Evolutionary conservation across 306 rosid genomes (phyloP), one percentile per base, ranked within the genome.

Genomic region (Amphicarpaea edgeworthii): DNA sequence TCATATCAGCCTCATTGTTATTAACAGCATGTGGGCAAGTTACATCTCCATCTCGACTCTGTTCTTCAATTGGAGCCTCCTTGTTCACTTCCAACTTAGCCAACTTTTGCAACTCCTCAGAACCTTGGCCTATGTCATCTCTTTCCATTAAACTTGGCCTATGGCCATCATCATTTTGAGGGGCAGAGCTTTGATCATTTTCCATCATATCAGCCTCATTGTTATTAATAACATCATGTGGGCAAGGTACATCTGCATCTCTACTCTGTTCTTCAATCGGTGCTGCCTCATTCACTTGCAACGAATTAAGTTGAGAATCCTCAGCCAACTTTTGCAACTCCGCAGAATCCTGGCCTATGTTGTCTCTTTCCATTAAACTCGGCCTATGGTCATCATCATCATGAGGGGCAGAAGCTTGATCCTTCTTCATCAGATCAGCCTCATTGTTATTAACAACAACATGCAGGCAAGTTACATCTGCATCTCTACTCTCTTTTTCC

Each of bases 311-410:
- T 51, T 17, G 58, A 51, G 58, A 19, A 57, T 90, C 91, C 8
- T 66, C 81, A 17, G 85, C 92, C 62, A 54, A 76, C 0, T 8
- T 57, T 40, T 41, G 65, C 12, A 88, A 46, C 80, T 83, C 89
- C 63, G 37, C 54, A 65, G 81, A 62, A 79, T 30, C n/a, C n/a
- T n/a, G n/a, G n/a, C n/a, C n/a, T n/a, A n/a, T n/a, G n/a, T n/a
- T n/a, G n/a, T n/a, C n/a, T n/a, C n/a, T n/a, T n/a, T n/a, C n/a
- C n/a, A n/a, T n/a, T n/a, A n/a, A n/a, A n/a, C n/a, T n/a, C n/a
- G n/a, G n/a, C n/a, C n/a, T n/a, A n/a, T n/a, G n/a, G n/a, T n/a
- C n/a, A n/a, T n/a, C n/a, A n/a, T n/a, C n/a, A n/a, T n/a, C n/a
- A n/a, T n/a, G n/a, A n/a, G n/a, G n/a, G n/a, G n/a, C n/a, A n/a